Base-by-base conservation (phyloP, 352 stramenopile genomes). In the Pythium vanterpoolii region DNA sequence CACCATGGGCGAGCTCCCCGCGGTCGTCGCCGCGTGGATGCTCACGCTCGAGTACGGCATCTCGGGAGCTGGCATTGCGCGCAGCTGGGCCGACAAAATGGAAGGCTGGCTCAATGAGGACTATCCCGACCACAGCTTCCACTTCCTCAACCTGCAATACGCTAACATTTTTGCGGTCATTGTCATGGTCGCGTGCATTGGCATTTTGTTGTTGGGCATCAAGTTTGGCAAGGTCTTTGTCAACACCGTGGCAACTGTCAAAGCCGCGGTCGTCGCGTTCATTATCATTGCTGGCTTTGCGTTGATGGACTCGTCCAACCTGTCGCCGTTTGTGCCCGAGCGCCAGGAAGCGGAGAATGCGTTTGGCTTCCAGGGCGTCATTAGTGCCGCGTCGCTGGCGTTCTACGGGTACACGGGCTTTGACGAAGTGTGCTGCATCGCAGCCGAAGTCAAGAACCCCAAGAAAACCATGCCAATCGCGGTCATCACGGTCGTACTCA, bases 321-420 rank as follows among this genome's bases (percentile, higher is more conserved):
- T 98, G 11, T 76, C 62, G 23, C 92, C 90, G 10, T 96, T 97
- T 47, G 66, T 96, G 19, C 87, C 86, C 3, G 43, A 64, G 13
- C 62, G 63, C 3, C 64, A 71, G n/a, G 39, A 21, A 24, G 10
- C 39, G 50, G 5, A 9, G 18, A 49, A 43, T 21, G 47, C 63
- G 4, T 86, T 75, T 33, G 85, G 86, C 10, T 28, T 52, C 0
- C 64, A 75, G 36, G 85, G 86, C 31, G 72, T 98, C 13, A 76
- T 97, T 56, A 74, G 67, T 14, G 89, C 86, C 24, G 74, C 86
- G 1, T 93, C 90, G 18, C 85, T 84, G 16, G 90, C 87, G 14
- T 98, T 98, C 74, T 98, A 97, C 73, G 93, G 93, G 13, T 98
- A 95, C 70, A 74, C 98, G 26, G 95, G 95, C n/a, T 98, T 97